Base-by-base conservation (phyloP, 2,329 filamentous ascomycete species). In the Cercospora sojina region DNA sequence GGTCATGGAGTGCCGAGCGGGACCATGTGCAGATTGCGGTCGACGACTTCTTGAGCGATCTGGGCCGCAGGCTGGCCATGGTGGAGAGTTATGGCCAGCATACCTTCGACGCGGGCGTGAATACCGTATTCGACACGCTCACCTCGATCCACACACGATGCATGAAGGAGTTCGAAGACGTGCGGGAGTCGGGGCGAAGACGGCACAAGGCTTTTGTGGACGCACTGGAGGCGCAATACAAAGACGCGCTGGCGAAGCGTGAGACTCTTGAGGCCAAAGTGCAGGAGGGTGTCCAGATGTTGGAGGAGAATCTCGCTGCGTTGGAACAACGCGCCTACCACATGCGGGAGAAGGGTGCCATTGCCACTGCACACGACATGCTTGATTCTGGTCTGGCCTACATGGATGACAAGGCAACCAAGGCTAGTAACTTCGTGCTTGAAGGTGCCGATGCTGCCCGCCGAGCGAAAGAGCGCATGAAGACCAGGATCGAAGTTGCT, bases 221-320 rank as follows among this genome's bases (percentile, higher is more conserved):
- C 74, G 97, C 93, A 0, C 83, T 99, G 13, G 95, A 99, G 78
- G 85, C 86, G 29, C 86, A 91, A 70, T 99, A 97, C 79, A 90
- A 96, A 69, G 91, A 95, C 73, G 93, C 91, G 1, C 80, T 99
- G 70, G 89, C 87, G 16, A 91, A 91, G 2, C 92, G 93, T 70
- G 93, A 92, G 76, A 93, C 92, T 0, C 81, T 98, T 73, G 92
- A 95, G 74, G 93, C 97, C 73, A 98, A 98, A 81, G 93, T 94
- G 3, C 87, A 91, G 67, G 90, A 94, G 38, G 92, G 93, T 5
- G 90, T 99, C 70, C 89, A 91, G 67, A 81, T 98, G 69, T 90
- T 98, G 76, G 94, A 98, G 75, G 85, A 82, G 41, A 93, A 96
- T 80, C 83, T 99, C 23, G 86, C 88, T 23, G 94, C 98, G 59